Evolutionary conservation across 176 grass and related monocot species (phyloP), one percentile per base, ranked within the genome.

Genomic region (Typha latifolia): DNA sequence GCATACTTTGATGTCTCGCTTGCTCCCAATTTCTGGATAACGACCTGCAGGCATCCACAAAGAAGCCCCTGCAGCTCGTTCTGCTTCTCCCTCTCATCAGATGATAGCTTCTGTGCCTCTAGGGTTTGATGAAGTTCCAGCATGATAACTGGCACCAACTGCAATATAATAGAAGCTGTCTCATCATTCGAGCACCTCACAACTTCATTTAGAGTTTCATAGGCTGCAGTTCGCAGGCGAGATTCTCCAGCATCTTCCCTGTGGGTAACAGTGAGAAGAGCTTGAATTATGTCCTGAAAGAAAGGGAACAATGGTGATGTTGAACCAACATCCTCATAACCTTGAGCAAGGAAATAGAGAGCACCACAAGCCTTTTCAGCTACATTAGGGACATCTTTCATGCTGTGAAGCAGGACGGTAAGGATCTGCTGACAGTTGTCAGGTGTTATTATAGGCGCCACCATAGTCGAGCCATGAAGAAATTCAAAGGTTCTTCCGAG

Each of bases 301-400:
- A 85, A 94, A 59, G 90, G 85, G 50, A 85, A 69, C 55, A 94
- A 23, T 12, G 90, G 90, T 0, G 90, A 94, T 1, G 78, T 63
- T 1, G 82, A 83, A 24, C 80, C 85, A 64, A 72, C 82, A 78
- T 94, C 90, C 61, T 85, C 90, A 69, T 89, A 94, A 37, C 90
- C 90, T 81, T 94, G 90, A 69, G 85, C 85, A 69, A 94, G 85
- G 53, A 89, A 94, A 76, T 94, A 94, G 0, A 94, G 90, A 51
- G 90, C 90, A 13, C 90, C 90, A 15, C 90, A 94, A 49, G 90
- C 82, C 74, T 94, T 94, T 70, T 94, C 90, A 63, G 90, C 90
- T 53, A 94, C 90, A 83, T 94, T 94, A 61, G 90, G 90, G 43
- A 94, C 90, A 83, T 94, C 90, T 69, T 89, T 94, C 90, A 94